Conservation (phyloP, 306 rosid genomes). For the Phaseolus lunatus region DNA sequence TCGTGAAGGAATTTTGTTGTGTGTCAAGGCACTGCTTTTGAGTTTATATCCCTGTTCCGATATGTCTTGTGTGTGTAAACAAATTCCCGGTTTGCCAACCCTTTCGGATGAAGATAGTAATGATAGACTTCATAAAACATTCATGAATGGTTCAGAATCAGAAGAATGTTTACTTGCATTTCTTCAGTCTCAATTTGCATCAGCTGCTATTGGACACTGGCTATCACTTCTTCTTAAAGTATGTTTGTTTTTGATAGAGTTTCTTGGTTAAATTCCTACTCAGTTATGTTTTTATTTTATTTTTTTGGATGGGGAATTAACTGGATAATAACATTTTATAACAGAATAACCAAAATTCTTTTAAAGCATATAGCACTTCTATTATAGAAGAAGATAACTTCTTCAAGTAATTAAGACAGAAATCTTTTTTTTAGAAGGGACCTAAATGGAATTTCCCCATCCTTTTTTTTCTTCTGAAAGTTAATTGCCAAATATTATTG, state of each 20-base stretch:
- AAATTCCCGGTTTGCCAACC: conserved; percentile 60
- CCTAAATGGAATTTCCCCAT: conserved; percentile 6
- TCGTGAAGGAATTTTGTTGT: conserved; percentile 88
- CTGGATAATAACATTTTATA: conserved; percentile 21
- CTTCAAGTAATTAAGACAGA: conserved; percentile 35
- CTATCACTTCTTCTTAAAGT: conserved; percentile 92
- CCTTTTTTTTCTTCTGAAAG: conserved; percentile 25
- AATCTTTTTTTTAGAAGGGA: conserved; percentile 23
- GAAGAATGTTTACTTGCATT: conserved; percentile 80
- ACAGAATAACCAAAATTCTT: conserved; percentile 31
- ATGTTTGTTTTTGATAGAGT: conserved; percentile 43
- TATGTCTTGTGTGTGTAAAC: conserved; percentile 68
- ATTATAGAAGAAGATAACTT: conserved; percentile 21
- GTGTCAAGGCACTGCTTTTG: conserved; percentile 73
- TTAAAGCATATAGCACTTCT: conserved; percentile 28
- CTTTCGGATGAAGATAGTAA: conserved; percentile 57
- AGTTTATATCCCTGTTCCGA: conserved; percentile 71
- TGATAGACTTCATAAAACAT: conserved; percentile 43
- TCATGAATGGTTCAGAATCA: conserved; percentile 58
- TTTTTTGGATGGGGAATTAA: background rate
- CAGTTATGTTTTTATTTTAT: background rate
- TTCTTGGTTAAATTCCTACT: conserved; percentile 32
- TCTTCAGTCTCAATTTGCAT: conserved; percentile 74
- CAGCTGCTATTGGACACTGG: conserved; percentile 97
- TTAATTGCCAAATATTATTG: conserved; percentile 16